Conservation (phyloP, 2,329 filamentous ascomycete species). For the Stachybotrys elegans region DNA sequence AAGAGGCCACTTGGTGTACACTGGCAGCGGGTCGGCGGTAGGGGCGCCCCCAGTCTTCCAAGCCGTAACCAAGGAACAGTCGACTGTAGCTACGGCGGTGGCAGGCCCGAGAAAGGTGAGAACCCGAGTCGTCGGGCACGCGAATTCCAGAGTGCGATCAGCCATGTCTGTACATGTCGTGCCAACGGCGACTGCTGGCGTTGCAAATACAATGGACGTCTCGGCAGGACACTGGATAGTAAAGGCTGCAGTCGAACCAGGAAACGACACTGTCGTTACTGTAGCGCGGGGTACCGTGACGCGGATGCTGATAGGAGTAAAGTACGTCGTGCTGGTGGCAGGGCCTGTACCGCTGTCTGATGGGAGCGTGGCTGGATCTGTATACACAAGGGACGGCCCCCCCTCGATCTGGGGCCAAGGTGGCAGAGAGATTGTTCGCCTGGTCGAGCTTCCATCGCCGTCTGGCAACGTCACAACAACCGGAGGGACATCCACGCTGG, state of each 20-base stretch:
- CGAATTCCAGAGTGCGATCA: conserved; percentile 6
- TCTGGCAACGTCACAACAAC: conserved; percentile 10
- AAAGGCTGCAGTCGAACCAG: conserved; percentile 2
- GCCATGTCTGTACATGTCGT: conserved; percentile 1
- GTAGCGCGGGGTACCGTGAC: conserved; percentile 8
- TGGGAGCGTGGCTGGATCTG: conserved; percentile 5
- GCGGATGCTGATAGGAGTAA: conserved; percentile 3
- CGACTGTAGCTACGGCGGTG: conserved; percentile 6
- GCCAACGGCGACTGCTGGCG: conserved; percentile 4
- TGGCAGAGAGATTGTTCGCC: conserved; percentile 11
- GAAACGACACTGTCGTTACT: conserved; percentile 10
- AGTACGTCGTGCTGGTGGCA: conserved; percentile 3
- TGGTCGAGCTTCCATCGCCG: conserved; percentile 9
- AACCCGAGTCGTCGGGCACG: conserved; percentile 8
- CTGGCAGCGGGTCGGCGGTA: conserved; percentile 8
- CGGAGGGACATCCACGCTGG: conserved; percentile 10
- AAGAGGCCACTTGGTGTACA: conserved; percentile 1
- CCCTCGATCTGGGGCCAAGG: conserved; percentile 13
- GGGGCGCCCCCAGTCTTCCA: conserved; percentile 4
- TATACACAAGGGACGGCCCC: not conserved
- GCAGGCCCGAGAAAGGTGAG: conserved; percentile 10
- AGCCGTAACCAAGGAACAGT: conserved; percentile 3
- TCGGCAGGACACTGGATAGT: conserved; percentile 7
- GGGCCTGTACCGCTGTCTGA: conserved; percentile 2
- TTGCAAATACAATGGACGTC: conserved; percentile 8